These are phyloP conservation scores for Hirschioporus abietinus DNA, from an alignment of 768 basidiomycete genomes.

Conservation along the genomic window DNA sequence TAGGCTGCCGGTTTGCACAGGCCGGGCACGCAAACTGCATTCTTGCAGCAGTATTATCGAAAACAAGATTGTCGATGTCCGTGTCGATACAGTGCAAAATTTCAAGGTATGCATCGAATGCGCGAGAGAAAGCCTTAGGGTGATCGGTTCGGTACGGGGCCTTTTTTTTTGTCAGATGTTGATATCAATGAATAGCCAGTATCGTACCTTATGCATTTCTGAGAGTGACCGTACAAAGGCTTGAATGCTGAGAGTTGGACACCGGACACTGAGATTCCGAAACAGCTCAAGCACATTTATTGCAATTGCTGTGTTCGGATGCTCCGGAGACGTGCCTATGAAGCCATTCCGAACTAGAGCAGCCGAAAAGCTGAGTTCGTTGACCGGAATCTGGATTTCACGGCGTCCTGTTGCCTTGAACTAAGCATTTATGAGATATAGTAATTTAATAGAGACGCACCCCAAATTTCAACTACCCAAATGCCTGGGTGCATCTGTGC, in stretches of 20 bases:
- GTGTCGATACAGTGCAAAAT: slow-evolving; percentile 15
- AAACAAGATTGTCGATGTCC: neutral
- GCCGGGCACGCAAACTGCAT: slow-evolving; percentile 22
- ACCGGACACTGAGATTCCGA: neutral
- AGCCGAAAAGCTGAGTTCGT: neutral
- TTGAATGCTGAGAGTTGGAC: neutral
- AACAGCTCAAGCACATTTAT: neutral
- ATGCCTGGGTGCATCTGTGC: neutral
- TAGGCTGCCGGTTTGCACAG: slow-evolving; percentile 21
- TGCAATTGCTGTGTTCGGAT: neutral
- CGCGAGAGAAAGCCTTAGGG: slow-evolving; percentile 15
- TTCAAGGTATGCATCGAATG: slow-evolving; percentile 23
- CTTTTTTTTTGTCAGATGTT: neutral
- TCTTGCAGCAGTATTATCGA: slow-evolving; percentile 3
- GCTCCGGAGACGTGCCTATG: neutral
- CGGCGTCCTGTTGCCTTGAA: neutral
- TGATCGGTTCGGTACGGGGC: neutral
- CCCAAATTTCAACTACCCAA: neutral
- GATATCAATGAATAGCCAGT: neutral
- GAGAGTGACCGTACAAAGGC: neutral
- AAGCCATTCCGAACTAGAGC: neutral
- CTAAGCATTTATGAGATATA: neutral
- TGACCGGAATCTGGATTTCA: neutral
- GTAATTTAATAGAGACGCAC: neutral
- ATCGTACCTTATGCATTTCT: neutral